These are phyloP conservation scores for Discostella pseudostelligera DNA, from an alignment of 108 stramenopile genomes.

Conservation along the genomic window DNA sequence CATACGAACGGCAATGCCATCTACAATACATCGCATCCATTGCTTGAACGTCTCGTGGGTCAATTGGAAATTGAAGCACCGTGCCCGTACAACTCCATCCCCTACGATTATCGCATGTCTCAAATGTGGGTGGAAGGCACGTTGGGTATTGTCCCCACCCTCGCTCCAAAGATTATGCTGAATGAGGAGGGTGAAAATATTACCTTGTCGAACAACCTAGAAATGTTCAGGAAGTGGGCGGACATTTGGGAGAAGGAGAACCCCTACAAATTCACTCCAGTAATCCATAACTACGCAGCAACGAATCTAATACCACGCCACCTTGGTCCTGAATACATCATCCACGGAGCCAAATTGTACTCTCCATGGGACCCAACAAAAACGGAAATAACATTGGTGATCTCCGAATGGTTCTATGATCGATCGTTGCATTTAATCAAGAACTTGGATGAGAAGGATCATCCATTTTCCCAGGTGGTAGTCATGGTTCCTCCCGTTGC, in stretches of 20 bases:
- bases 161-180: constrained; percentile 64
- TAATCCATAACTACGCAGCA: constrained; percentile 71
- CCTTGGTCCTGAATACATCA: constrained; percentile 60
- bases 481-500: constrained; percentile 57
- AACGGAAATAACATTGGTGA: constrained; percentile 55
- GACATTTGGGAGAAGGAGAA: constrained; percentile 49
- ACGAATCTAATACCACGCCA: constrained; percentile 71
- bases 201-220: constrained; percentile 54
- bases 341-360: constrained; percentile 71
- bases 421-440: constrained; percentile 47
- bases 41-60: constrained; percentile 59
- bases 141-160: constrained; percentile 47
- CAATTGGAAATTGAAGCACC: constrained; percentile 64
- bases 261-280: constrained; percentile 57
- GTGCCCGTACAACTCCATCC: constrained; percentile 66
- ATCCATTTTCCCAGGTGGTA: constrained; percentile 64
- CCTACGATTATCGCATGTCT: constrained; percentile 67
- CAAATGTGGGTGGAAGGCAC: constrained; percentile 74
- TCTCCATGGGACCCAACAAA: constrained; percentile 58
- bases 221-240: constrained; percentile 57
- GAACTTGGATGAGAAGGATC: constrained; percentile 57
- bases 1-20: constrained; percentile 78
- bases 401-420: constrained; percentile 66
- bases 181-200: constrained; percentile 69
- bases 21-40: constrained; percentile 67